phyloP scores from a whole-genome alignment of 2,329 filamentous ascomycete species.

The Metarhizium anisopliae region DNA sequence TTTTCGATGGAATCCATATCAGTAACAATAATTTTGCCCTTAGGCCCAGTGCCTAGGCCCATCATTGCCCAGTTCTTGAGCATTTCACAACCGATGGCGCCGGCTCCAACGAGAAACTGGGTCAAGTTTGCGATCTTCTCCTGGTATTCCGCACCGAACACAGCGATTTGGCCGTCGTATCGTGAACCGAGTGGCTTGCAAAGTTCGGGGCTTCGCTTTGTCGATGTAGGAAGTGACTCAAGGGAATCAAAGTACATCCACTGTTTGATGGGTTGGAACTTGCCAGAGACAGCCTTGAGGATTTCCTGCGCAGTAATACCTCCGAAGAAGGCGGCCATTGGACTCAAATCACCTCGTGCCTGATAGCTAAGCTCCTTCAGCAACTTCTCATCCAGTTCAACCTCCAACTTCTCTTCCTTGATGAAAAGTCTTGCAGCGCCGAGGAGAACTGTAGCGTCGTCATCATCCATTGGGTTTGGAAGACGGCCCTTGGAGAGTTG shows the following conservation, averaged over 20 bases:
- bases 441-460: constrained; percentile 71
- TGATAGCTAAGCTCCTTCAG: constrained; percentile 92
- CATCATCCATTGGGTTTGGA: constrained; percentile 75
- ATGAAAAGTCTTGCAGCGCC: constrained; percentile 68
- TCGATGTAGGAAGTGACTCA: constrained; percentile 79
- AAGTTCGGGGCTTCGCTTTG: constrained; percentile 69
- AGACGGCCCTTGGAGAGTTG: constrained; percentile 64
- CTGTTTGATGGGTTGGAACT: constrained; percentile 92
- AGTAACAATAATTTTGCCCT: constrained; percentile 84
- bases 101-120: constrained; percentile 91
- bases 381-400: constrained; percentile 83
- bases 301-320: constrained; percentile 91
- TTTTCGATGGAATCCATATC: constrained; percentile 99
- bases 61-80: constrained; percentile 99
- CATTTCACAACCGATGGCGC: constrained; percentile 98
- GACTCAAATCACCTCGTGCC: constrained; percentile 79
- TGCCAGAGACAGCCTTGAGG: constrained; percentile 92
- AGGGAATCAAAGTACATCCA: constrained; percentile 97
- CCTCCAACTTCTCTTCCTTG: constrained; percentile 54
- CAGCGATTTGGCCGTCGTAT: constrained; percentile 95
- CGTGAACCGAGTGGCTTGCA: constrained; percentile 79
- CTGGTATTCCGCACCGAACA: constrained; percentile 89
- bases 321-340: constrained; percentile 92
- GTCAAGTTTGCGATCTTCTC: constrained; percentile 85
- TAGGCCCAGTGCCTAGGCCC: constrained; percentile 77